Evolutionary conservation across 163 green algal species (phyloP), one percentile per base, ranked within the genome.

Genomic region (Scenedesmus sp.): DNA sequence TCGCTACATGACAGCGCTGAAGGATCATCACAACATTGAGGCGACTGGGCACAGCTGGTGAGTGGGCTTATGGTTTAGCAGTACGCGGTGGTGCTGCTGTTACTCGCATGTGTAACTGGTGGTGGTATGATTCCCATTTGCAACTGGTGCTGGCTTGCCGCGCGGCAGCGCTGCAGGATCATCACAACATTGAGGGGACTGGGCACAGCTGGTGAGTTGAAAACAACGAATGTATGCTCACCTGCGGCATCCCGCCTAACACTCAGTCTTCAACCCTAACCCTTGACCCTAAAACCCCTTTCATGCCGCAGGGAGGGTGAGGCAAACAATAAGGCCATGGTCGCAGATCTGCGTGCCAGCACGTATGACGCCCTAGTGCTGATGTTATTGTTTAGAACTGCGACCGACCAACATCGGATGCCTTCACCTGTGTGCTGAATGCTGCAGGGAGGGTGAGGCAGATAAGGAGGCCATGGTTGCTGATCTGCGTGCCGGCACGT

Each of bases 401-500:
- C 34, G 34, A 46, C 34, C 34, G 34, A 46, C 34, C 34, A 46
- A 46, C 34, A 46, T 46, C 34, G 34, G 34, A 46, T 46, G 34
- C 34, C 34, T 46, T 46, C 34, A 46, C 34, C 34, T 46, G 34
- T 46, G 34, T 46, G 34, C 34, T 46, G 34, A 15, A 18, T 15
- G 20, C 7, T 83, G 74, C 81, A 92, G 89, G 89, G 90, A 93
- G 4, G 12, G 18, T 13, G 90, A 91, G 12, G 73, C 3, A 0
- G 90, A 93, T 66, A 59, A 55, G 10, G 12, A 87, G 7, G 46
- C 57, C 3, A 90, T 93, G 90, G 20, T 92, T 1, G 55, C 52
- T 7, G n/a, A 52, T 3, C 89, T 92, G 67, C 26, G 84, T 3
- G 67, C 5, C 0, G 67, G 57, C 13, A 79, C 56, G 20, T 90